Base-by-base conservation (phyloP, 83 land plant species). In the Thuja plicata region DNA sequence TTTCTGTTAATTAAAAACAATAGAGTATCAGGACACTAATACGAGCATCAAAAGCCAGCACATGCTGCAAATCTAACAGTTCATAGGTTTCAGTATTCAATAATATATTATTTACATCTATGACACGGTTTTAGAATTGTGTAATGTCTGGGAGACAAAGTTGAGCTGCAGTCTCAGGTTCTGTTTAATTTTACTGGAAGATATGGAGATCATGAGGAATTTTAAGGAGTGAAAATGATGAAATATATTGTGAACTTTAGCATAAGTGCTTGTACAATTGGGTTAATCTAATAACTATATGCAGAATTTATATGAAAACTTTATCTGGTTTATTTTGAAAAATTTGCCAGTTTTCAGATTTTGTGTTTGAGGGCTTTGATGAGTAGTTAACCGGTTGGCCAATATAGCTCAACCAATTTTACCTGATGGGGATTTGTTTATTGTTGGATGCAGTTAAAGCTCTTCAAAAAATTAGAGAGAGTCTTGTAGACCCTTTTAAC, bases 391-490 rank as follows among this genome's bases (percentile, higher is more conserved):
- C 21, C 71, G 8, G 24, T 66, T 66, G 10, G 66, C 27, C 27
- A 60, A 60, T 21, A 60, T 5, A 60, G 66, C 27, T 19, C 66
- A 80, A 2, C 17, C 86, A 80, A 52, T 43, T 45, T 83, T 50
- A 41, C 79, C 86, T 88, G 38, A 71, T n/a, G 34, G 71, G 27
- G 30, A 27, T 55, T 48, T 74, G 77, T 41, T 71, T 66, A 34
- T 62, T 40, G n/a, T 89, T 30, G 79, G 35, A 32, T 88, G 84
- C 91, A 90, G 91, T 90, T 37, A 15, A 17, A 60, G 91, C 87
- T 66, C 77, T 90, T 41, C 43, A 27, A 70, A 62, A 32, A 43
- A 88, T 90, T 37, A 88, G 11, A 30, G 45, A 66, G 46, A 88
- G 77, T 35, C 82, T 90, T 10, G 82, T 40, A 73, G 91, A 90